Evolutionary conservation across 192 early-diverging fungal species (phyloP).

Genomic region (Rhizophagus sp.): DNA sequence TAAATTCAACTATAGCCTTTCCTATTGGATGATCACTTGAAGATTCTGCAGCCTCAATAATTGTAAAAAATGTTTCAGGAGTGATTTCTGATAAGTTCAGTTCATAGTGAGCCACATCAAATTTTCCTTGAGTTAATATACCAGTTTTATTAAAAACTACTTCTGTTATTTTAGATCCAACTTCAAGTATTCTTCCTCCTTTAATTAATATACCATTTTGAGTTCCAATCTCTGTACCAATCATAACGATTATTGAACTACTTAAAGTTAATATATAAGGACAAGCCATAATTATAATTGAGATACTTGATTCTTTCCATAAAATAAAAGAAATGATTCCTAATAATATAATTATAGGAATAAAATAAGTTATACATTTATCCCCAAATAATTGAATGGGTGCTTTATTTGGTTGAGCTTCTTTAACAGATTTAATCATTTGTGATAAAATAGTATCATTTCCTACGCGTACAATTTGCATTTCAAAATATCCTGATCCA

Average conservation of each 20-base stretch:
- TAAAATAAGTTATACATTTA: constrained; percentile 86
- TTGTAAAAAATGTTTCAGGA: constrained; percentile 53
- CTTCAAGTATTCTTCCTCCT: constrained; percentile 82
- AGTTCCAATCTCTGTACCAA: constrained; percentile 94
- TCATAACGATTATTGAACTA: constrained; percentile 97
- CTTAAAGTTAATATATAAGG: constrained; percentile 95
- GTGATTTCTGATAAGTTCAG: constrained; percentile 38
- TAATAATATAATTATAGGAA: constrained; percentile 77
- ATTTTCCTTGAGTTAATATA: constrained; percentile 80
- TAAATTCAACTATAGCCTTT: constrained; percentile 62
- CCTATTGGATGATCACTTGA: constrained; percentile 92
- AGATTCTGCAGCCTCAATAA: constrained; percentile 78
- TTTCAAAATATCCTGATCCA: constrained; percentile 79
- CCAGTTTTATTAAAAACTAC: constrained; percentile 99
- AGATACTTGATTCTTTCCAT: constrained; percentile 89
- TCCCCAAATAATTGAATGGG: constrained; percentile 94
- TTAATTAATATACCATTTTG: constrained; percentile 96
- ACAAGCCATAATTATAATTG: constrained; percentile 94
- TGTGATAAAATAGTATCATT: constrained; percentile 87
- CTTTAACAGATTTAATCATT: constrained; percentile 90
- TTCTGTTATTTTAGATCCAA: constrained; percentile 74
- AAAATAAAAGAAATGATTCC: constrained; percentile 69
- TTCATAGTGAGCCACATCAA: constrained; percentile 58
- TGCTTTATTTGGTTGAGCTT: constrained; percentile 90
- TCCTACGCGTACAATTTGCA: constrained; percentile 84